Evolutionary conservation across 208 protist species (phyloP), one percentile per base, ranked within the genome.

Genomic region (Wallacemonas collosoma): DNA sequence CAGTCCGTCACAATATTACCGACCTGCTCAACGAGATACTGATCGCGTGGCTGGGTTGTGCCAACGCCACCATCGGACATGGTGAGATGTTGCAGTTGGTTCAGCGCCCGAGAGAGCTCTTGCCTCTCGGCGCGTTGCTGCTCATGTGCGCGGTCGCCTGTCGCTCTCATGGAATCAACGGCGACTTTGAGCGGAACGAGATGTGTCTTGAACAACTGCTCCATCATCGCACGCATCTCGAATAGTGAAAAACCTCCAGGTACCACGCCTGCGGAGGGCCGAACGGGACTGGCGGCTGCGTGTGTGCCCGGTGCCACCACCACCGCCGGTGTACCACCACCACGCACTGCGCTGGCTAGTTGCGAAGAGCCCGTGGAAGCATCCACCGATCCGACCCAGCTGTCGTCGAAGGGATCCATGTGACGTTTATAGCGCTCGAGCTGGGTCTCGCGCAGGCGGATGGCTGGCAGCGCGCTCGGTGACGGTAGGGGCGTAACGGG

Each of bases 21-120:
- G 5, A 82, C 72, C 36, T 56, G 51, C 12, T 82, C 69, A 2
- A 78, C 69, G 39, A 82, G 67, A 35, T 75, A 68, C 68, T 73
- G 68, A 3, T 65, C 67, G 60, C 51, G 26, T 26, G 26, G 26
- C 26, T 26, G 48, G 39, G 57, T 26, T 4, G 6, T 62, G 56
- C 14, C 60, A 12, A 8, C 40, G 43, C 17, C 26, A 15, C 56
- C 1, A 14, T 51, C 40, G 41, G 11, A 17, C 26, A 7, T 11
- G 4, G 60, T 48, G 5, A 65, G n/a, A 5, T 26, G 3, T 6
- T 65, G 41, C 9, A 65, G 43, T 26, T 36, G 41, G 5, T 17
- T 41, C 12, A 51, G n/a, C n/a, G 60, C 36, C 3, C 41, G 14
- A 3, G 60, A 9, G 9, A 65, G 5, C 38, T 14, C 43, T 14